Evolutionary conservation across 2,329 filamentous ascomycete genomes (phyloP), one percentile per base, ranked within the genome.

Genomic region (Aschersonia sp.): DNA sequence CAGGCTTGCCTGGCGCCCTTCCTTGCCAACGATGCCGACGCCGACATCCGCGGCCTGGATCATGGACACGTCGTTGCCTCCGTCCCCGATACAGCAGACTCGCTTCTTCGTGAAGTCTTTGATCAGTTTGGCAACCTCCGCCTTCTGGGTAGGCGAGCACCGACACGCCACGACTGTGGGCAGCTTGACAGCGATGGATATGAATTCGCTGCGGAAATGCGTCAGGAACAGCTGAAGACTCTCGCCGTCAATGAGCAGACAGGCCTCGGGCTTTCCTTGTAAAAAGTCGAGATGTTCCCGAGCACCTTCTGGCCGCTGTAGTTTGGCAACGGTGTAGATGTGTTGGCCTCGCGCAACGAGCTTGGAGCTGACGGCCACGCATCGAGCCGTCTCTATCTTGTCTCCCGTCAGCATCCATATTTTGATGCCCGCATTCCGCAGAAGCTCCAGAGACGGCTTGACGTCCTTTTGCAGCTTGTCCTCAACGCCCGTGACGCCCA

Each of bases 401-500:
- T 98, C 92, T 44, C 92, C 92, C 0, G 92, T 98, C 61, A 98
- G 72, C 92, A 98, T 98, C 92, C 92, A 98, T 46, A 98, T 97
- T 65, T 97, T 97, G 67, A 98, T 92, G 30, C 92, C 92, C 0
- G 92, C 92, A 58, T 98, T 98, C 54, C 92, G 86, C 46, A 98
- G 76, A 5, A 98, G 78, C 64, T 98, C 94, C 5, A 98, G 73
- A 0, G 88, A 95, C 1, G 90, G 85, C 63, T 97, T 98, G 59
- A 98, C 92, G 58, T 97, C 88, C 53, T 82, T 83, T 62, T 98
- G 92, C 10, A 98, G 76, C 61, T 94, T 95, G 66, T 98, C 92
- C 64, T 98, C 94, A 0, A 98, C 92, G 53, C 92, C 92, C 1
- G 92, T 98, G 10, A 98, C 89, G n/a, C 92, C 92, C 1, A 97